Evolutionary conservation across 2,329 filamentous ascomycete genomes (phyloP).

Genomic region (Tolypocladium album): DNA sequence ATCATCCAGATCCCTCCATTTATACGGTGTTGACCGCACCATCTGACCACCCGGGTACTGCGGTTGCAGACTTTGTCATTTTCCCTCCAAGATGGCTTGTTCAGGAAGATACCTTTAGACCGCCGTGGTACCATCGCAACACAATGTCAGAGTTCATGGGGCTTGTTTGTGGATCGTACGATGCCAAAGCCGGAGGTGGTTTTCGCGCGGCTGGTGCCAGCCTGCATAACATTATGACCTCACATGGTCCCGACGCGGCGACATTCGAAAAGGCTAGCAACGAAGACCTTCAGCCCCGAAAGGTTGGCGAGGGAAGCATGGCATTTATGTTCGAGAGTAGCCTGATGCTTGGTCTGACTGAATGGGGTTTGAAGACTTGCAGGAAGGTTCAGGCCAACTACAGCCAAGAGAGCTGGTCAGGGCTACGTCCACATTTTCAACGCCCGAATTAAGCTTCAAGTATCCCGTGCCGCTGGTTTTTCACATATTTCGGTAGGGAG

Average conservation of each 20-base stretch:
- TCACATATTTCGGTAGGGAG: too few species aligned
- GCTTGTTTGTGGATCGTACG: slow-evolving; percentile 44
- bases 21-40: slow-evolving; percentile 61
- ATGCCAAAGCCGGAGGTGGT: slow-evolving; percentile 48
- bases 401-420: slow-evolving; percentile 67
- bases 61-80: slow-evolving; percentile 62
- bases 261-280: slow-evolving; percentile 45
- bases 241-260: slow-evolving; percentile 49
- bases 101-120: slow-evolving; percentile 58
- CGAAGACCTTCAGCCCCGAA: slow-evolving; percentile 40
- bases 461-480: neutral
- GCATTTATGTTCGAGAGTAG: slow-evolving; percentile 63
- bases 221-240: slow-evolving; percentile 62
- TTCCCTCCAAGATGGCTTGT: slow-evolving; percentile 65
- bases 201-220: slow-evolving; percentile 50
- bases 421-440: slow-evolving; percentile 47
- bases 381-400: slow-evolving; percentile 35
- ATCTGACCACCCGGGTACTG: slow-evolving; percentile 48
- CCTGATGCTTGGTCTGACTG: slow-evolving; percentile 60
- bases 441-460: neutral
- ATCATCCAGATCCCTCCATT: slow-evolving; percentile 72
- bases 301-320: slow-evolving; percentile 51
- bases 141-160: slow-evolving; percentile 58
- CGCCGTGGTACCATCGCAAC: slow-evolving; percentile 64
- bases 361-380: slow-evolving; percentile 55